These are phyloP conservation scores for Backusella parvicylindrica DNA, from an alignment of 192 early-diverging fungal species.

Conservation along the genomic window DNA sequence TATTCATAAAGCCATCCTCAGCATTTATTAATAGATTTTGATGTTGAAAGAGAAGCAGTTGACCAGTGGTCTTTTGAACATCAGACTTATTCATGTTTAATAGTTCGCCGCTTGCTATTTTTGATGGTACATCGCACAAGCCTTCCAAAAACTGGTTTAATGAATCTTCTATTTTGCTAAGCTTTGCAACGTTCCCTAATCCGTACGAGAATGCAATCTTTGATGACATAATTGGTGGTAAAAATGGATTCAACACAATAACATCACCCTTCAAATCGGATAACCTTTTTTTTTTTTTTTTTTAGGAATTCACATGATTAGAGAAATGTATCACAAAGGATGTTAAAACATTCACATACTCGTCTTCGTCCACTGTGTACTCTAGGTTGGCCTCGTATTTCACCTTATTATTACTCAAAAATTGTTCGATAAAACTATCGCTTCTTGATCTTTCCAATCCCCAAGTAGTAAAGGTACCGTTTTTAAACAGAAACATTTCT, in stretches of 20 bases:
- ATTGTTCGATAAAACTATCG: neutral
- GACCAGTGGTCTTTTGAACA: neutral
- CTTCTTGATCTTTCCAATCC: neutral
- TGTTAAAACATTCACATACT: neutral
- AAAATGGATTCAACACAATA: neutral
- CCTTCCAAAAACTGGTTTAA: neutral
- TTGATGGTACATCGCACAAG: neutral
- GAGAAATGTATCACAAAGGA: neutral
- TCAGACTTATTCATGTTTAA: neutral
- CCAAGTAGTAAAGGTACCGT: neutral
- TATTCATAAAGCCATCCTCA: neutral
- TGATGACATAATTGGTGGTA: neutral
- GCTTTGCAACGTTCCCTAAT: neutral
- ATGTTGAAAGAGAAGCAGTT: neutral
- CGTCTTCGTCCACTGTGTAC: neutral
- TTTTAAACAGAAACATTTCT: neutral
- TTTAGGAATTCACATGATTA: neutral
- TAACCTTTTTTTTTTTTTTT: neutral
- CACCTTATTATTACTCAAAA: neutral
- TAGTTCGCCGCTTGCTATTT: neutral
- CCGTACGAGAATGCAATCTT: constrained; percentile 3
- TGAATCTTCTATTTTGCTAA: neutral
- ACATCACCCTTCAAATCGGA: neutral
- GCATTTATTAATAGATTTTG: neutral
- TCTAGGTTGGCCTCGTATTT: neutral